A percentile compares a stretch with the other conserved stretches of the same genome.
These are phyloP conservation scores for Colletotrichum magnum DNA, from an alignment of 2,329 filamentous ascomycete genomes.

Conservation along the genomic window DNA sequence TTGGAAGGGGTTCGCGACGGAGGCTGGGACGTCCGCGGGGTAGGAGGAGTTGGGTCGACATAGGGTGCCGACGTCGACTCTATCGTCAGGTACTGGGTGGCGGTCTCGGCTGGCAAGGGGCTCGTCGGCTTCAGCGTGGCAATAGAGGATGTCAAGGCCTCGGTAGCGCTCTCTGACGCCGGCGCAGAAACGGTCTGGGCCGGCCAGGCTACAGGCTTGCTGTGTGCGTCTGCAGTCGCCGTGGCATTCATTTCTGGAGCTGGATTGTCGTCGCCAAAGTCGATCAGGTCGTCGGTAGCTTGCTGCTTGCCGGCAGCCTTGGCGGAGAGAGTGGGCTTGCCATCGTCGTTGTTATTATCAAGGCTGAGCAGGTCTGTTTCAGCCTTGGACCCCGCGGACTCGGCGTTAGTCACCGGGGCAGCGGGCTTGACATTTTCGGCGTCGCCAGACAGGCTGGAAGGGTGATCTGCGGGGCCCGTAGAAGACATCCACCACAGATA, in stretches of 20 bases:
- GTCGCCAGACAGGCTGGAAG: conserved; percentile 34
- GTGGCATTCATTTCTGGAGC: neutral
- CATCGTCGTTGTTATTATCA: conserved; percentile 2
- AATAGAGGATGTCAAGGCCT: conserved; percentile 61
- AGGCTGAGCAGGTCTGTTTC: conserved; percentile 32
- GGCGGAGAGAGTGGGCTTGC: conserved; percentile 23
- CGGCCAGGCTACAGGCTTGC: conserved; percentile 13
- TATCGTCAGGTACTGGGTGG: conserved; percentile 62
- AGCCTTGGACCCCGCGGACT: conserved; percentile 39
- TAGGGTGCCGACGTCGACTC: conserved; percentile 60
- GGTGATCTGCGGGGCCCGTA: conserved; percentile 33
- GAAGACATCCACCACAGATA: conserved; percentile 42
- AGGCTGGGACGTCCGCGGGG: conserved; percentile 67
- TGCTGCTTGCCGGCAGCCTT: conserved; percentile 35
- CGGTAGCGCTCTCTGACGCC: conserved; percentile 24
- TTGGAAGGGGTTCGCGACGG: conserved; percentile 72
- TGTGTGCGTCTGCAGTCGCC: neutral
- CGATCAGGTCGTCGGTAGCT: conserved; percentile 38
- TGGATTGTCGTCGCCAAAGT: conserved; percentile 35
- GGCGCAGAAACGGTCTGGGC: conserved; percentile 8
- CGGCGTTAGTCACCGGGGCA: conserved; percentile 42
- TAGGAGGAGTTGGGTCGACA: conserved; percentile 71
- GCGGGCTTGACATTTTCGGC: conserved; percentile 30
- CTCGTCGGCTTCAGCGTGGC: conserved; percentile 64
- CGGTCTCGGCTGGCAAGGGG: conserved; percentile 52